These are phyloP conservation scores for Adansonia grandidieri DNA, from an alignment of 441 rosid genomes.

Conservation along the genomic window DNA sequence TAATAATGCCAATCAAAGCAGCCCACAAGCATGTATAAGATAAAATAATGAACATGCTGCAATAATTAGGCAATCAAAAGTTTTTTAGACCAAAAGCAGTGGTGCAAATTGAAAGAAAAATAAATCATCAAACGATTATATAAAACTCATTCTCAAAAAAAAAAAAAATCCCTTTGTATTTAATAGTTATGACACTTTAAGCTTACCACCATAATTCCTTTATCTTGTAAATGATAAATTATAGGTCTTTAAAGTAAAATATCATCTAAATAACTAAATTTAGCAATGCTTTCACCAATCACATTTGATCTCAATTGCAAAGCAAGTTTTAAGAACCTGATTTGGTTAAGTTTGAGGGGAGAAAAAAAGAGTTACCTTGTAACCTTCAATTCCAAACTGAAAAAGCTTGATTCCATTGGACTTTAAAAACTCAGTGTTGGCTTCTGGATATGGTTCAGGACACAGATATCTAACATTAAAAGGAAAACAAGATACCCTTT, in stretches of 20 bases:
- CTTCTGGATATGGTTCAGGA: slow-evolving; percentile 68
- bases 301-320: too few species aligned
- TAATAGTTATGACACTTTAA: neutral
- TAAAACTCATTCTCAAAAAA: too few species aligned
- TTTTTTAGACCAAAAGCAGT: neutral
- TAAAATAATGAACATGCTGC: neutral
- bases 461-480: slow-evolving; percentile 52
- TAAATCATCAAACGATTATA: neutral
- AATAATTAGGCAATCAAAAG: neutral
- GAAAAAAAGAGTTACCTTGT: slow-evolving; percentile 46
- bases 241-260: neutral
- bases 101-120: neutral
- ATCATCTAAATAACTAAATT: neutral
- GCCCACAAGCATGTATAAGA: too few species aligned
- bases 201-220: neutral
- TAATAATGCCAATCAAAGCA: neutral
- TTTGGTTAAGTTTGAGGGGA: neutral
- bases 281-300: neutral
- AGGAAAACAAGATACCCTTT: neutral
- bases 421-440: slow-evolving; percentile 59
- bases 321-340: neutral
- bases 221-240: neutral
- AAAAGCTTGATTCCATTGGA: slow-evolving; percentile 66
- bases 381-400: slow-evolving; percentile 70
- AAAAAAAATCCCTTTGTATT: too few species aligned